Percentiles rank a stretch among this genome's conserved stretches.
Conservation (phyloP, 2,329 filamentous ascomycete species). For the Niveomyces coronatus region DNA sequence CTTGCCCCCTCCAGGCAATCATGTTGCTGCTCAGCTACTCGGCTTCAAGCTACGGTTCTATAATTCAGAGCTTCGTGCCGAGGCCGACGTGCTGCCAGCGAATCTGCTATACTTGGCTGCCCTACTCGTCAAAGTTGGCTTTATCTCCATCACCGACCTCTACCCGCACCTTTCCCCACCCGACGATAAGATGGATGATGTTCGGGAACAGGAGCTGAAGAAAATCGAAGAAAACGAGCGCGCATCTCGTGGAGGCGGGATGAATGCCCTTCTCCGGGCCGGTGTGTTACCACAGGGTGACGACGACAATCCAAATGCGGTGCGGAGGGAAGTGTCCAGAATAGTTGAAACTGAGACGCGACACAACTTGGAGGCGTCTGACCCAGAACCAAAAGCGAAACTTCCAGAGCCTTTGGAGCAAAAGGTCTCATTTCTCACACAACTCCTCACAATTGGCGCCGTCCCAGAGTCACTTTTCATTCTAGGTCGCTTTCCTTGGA, state of each 20-base stretch:
- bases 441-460: slow-evolving; percentile 81
- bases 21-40: slow-evolving; percentile 84
- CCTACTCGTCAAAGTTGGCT: slow-evolving; percentile 91
- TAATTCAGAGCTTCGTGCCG: slow-evolving; percentile 65
- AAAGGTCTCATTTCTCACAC: slow-evolving; percentile 75
- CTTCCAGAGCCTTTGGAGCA: slow-evolving; percentile 72
- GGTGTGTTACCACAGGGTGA: slow-evolving; percentile 57
- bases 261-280: slow-evolving; percentile 80
- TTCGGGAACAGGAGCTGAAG: slow-evolving; percentile 59
- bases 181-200: slow-evolving; percentile 70
- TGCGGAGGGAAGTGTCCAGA: slow-evolving; percentile 40
- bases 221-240: slow-evolving; percentile 72
- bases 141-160: slow-evolving; percentile 82
- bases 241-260: slow-evolving; percentile 56
- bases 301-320: slow-evolving; percentile 57
- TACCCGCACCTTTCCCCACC: slow-evolving; percentile 85
- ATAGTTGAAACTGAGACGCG: slow-evolving; percentile 46
- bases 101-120: slow-evolving; percentile 90
- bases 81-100: slow-evolving; percentile 70
- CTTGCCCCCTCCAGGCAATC: slow-evolving; percentile 74
- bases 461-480: slow-evolving; percentile 90
- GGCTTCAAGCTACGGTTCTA: slow-evolving; percentile 98
- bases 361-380: slow-evolving; percentile 27
- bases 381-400: slow-evolving; percentile 38
- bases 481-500: slow-evolving; percentile 84